These are phyloP conservation scores for Neurospora tetraspora DNA, from an alignment of 495 filamentous ascomycete genomes.

Conservation along the genomic window DNA sequence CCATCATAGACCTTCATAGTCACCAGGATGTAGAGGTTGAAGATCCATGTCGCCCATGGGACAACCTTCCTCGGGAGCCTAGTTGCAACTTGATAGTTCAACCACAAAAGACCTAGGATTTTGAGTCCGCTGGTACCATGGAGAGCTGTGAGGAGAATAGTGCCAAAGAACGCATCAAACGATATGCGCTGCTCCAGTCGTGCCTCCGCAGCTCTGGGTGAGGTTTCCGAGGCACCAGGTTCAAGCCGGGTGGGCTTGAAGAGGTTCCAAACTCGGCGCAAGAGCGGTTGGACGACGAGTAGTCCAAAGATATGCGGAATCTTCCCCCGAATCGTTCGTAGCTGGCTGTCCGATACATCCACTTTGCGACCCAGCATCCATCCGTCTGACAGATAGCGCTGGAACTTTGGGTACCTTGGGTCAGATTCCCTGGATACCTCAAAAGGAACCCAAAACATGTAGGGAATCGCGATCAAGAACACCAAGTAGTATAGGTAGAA, in stretches of 20 bases:
- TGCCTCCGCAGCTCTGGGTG: constrained; percentile 46
- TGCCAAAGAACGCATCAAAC: constrained; percentile 77
- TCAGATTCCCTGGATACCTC: constrained; percentile 83
- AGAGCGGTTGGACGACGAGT: constrained; percentile 64
- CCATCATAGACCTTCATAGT: constrained; percentile 78
- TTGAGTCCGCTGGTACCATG: constrained; percentile 84
- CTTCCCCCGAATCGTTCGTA: constrained; percentile 76
- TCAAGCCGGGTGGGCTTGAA: constrained; percentile 20
- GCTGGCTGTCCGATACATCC: constrained; percentile 89
- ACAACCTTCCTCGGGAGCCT: constrained; percentile 54
- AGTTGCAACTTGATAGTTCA: constrained; percentile 74
- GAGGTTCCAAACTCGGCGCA: constrained; percentile 59
- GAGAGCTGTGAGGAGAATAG: constrained; percentile 64
- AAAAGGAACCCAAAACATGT: constrained; percentile 84
- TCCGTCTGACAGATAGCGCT: constrained; percentile 59
- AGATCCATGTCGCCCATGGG: constrained; percentile 78
- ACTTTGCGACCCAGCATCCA: constrained; percentile 96
- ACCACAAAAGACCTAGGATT: constrained; percentile 63
- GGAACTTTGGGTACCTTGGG: constrained; percentile 69
- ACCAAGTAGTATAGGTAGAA: constrained; percentile 76
- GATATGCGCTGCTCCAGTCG: constrained; percentile 64
- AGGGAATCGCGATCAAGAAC: constrained; percentile 56
- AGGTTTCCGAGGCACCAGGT: constrained; percentile 1
- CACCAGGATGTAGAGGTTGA: constrained; percentile 80
- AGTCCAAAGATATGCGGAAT: constrained; percentile 68